Percentiles rank a stretch among this genome's conserved stretches.
These are phyloP conservation scores for Akanthomyces dipterigenus DNA, from an alignment of 2,329 filamentous ascomycete species.

Conservation along the genomic window DNA sequence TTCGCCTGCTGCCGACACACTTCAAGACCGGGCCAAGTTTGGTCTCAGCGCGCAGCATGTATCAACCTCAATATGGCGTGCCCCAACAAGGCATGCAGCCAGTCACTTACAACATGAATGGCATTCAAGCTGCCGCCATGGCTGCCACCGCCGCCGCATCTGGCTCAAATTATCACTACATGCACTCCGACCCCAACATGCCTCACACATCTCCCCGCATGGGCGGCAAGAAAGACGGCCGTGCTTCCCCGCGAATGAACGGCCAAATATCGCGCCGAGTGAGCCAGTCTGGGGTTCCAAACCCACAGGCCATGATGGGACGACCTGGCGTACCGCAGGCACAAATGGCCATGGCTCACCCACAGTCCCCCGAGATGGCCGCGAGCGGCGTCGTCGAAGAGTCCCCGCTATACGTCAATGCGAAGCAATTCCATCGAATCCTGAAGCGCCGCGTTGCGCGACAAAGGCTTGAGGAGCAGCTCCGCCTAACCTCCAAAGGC, in stretches of 20 bases:
- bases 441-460: slow-evolving; percentile 88
- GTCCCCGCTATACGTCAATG: slow-evolving; percentile 93
- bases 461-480: slow-evolving; percentile 86
- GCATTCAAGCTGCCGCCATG: slow-evolving; percentile 87
- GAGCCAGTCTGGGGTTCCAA: slow-evolving; percentile 70
- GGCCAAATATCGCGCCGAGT: slow-evolving; percentile 61
- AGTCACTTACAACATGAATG: slow-evolving; percentile 63
- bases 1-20: slow-evolving; percentile 14
- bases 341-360: slow-evolving; percentile 58
- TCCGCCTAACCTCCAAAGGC: slow-evolving; percentile 88
- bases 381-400: slow-evolving; percentile 67
- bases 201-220: slow-evolving; percentile 72
- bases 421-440: slow-evolving; percentile 97
- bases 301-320: slow-evolving; percentile 69
- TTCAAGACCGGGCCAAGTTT: slow-evolving; percentile 18
- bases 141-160: slow-evolving; percentile 85
- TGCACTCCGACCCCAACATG: slow-evolving; percentile 63
- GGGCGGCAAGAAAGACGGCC: slow-evolving; percentile 61
- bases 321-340: slow-evolving; percentile 54
- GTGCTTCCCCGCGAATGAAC: slow-evolving; percentile 71
- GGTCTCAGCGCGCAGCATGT: slow-evolving; percentile 46
- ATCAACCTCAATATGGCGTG: slow-evolving; percentile 71
- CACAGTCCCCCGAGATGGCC: slow-evolving; percentile 74
- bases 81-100: slow-evolving; percentile 65
- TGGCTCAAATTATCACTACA: slow-evolving; percentile 68